Percentiles rank a stretch among this genome's conserved stretches.
These are phyloP conservation scores for Ogataea dorogensis DNA, from an alignment of 805 yeast species.

Conservation along the genomic window DNA sequence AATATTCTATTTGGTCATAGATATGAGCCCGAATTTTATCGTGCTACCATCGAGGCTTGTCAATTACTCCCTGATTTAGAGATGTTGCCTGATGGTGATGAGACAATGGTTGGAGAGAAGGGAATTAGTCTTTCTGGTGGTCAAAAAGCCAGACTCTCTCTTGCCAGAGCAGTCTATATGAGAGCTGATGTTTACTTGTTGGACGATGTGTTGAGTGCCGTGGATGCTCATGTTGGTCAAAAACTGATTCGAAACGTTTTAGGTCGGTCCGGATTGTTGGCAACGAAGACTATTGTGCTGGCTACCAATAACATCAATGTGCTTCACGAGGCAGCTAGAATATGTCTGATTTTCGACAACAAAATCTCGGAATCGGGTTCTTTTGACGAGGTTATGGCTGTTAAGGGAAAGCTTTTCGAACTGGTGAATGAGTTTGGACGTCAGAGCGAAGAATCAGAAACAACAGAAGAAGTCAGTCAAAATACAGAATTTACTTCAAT, in stretches of 20 bases:
- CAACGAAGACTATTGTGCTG: constrained; percentile 50
- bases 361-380: constrained; percentile 56
- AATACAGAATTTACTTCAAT: background rate
- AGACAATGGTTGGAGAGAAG: constrained; percentile 93
- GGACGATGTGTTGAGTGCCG: constrained; percentile 95
- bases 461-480: background rate
- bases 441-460: constrained; percentile 1
- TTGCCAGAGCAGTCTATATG: constrained; percentile 94
- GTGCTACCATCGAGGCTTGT: constrained; percentile 81
- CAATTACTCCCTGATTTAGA: constrained; percentile 77
- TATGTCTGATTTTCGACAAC: constrained; percentile 56
- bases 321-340: constrained; percentile 55
- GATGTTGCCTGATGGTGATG: constrained; percentile 84
- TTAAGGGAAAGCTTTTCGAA: constrained; percentile 31
- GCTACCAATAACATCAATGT: constrained; percentile 60
- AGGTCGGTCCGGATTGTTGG: constrained; percentile 45
- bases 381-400: constrained; percentile 38
- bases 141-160: constrained; percentile 90
- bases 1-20: constrained; percentile 88
- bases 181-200: constrained; percentile 88
- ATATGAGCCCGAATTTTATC: constrained; percentile 78
- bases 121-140: constrained; percentile 97
- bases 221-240: constrained; percentile 93
- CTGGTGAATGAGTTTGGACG: constrained; percentile 40
- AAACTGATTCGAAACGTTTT: constrained; percentile 67